phyloP scores from a whole-genome alignment of 2,329 filamentous ascomycete genomes.

The Xylaria sp. region DNA sequence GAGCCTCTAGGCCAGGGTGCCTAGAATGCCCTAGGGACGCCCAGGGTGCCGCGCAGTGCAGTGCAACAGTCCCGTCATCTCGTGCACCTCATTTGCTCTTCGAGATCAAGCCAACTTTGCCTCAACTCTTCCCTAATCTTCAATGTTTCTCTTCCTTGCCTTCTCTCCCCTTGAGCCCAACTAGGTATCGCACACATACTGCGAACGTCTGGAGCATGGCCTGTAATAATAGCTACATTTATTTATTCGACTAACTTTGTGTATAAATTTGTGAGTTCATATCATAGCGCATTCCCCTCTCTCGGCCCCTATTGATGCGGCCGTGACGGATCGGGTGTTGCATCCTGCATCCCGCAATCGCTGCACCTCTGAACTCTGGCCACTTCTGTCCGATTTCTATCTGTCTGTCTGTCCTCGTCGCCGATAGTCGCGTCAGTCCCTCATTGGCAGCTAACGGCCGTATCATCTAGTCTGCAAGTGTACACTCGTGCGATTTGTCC shows the following conservation, averaged over 20 bases:
- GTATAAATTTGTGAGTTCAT: constrained; percentile 48
- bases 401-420: background rate
- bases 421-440: constrained; percentile 29
- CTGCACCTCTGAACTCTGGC: background rate
- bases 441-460: constrained; percentile 32
- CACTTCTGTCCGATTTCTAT: background rate
- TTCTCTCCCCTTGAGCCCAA: constrained; percentile 19
- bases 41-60: constrained; percentile 27
- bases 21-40: constrained; percentile 3
- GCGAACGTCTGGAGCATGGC: constrained; percentile 42
- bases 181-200: constrained; percentile 24
- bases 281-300: constrained; percentile 19
- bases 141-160: constrained; percentile 18
- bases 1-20: constrained; percentile 14
- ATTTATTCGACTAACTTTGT: constrained; percentile 43
- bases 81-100: constrained; percentile 36
- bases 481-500: constrained; percentile 36
- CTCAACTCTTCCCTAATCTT: constrained; percentile 24
- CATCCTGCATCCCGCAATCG: background rate
- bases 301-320: constrained; percentile 22
- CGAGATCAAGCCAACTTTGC: constrained; percentile 41
- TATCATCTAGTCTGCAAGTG: constrained; percentile 32
- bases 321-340: constrained; percentile 14
- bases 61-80: constrained; percentile 28
- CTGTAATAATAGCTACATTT: constrained; percentile 43